A percentile compares a stretch with the other conserved stretches of the same genome.
phyloP scores from a whole-genome alignment of 2,329 filamentous ascomycete species.

The Ascochyta koolunga region DNA sequence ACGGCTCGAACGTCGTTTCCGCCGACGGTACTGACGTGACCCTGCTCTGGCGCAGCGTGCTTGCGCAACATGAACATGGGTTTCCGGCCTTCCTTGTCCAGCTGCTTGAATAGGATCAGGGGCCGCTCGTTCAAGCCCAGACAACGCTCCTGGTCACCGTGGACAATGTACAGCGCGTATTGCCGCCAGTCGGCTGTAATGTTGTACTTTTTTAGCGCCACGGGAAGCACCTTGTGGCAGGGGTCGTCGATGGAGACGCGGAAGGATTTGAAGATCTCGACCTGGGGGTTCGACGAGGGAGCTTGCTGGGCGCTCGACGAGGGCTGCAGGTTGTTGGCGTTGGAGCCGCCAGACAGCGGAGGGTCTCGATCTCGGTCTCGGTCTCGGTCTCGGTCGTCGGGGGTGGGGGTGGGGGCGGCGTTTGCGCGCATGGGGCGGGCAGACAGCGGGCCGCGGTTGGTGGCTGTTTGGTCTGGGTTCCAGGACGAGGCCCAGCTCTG shows the following conservation, averaged over 20 bases:
- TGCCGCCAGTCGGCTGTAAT: constrained; percentile 98
- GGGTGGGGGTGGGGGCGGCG: constrained; percentile 36
- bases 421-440: constrained; percentile 40
- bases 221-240: constrained; percentile 94
- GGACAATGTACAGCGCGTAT: constrained; percentile 97
- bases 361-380: constrained; percentile 42
- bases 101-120: constrained; percentile 93
- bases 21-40: constrained; percentile 50
- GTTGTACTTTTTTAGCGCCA: constrained; percentile 96
- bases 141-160: constrained; percentile 97
- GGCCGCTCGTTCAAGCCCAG: constrained; percentile 91
- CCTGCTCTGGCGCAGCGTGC: constrained; percentile 62
- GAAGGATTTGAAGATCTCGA: constrained; percentile 99
- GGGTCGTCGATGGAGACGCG: constrained; percentile 97
- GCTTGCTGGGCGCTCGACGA: constrained; percentile 30
- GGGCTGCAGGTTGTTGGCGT: constrained; percentile 29
- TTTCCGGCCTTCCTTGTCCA: constrained; percentile 96
- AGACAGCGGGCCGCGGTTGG: constrained; percentile 39
- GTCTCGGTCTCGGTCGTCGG: constrained; percentile 41
- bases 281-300: constrained; percentile 57
- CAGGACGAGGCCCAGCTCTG: constrained; percentile 33
- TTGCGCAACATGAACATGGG: constrained; percentile 98
- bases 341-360: constrained; percentile 45
- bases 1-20: constrained; percentile 41
- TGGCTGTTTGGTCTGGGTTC: constrained; percentile 37